Conservation (phyloP, 1,139 yeast species). For the Yamadazyma taylorii region DNA sequence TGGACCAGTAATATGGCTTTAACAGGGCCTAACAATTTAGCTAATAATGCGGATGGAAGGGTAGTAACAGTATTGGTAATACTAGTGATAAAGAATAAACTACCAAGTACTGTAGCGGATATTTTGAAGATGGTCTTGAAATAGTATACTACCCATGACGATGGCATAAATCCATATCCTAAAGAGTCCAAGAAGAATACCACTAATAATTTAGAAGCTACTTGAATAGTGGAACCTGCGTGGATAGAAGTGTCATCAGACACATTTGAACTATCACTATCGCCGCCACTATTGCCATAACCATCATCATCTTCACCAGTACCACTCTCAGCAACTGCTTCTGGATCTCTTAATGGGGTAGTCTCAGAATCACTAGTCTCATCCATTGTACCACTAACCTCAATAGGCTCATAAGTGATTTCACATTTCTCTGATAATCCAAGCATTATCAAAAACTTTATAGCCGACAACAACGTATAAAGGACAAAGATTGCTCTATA, state of each 20-base stretch:
- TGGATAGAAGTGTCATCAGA: neutral
- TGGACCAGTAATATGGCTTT: conserved; percentile 76
- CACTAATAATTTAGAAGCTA: conserved; percentile 41
- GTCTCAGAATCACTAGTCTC: conserved; percentile 5
- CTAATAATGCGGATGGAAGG: conserved; percentile 66
- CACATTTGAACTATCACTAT: neutral
- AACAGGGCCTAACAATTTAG: conserved; percentile 73
- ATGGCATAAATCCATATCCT: conserved; percentile 85
- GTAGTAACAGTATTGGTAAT: conserved; percentile 42
- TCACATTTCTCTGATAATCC: conserved; percentile 61
- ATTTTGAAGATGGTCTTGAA: conserved; percentile 46
- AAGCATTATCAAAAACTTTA: conserved; percentile 55
- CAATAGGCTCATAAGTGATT: conserved; percentile 16
- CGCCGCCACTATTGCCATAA: neutral
- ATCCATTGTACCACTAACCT: no score
- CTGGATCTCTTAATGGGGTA: conserved; percentile 2
- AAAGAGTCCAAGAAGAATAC: conserved; percentile 77
- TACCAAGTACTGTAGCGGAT: conserved; percentile 46
- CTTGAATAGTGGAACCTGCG: conserved; percentile 17
- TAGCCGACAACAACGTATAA: conserved; percentile 56
- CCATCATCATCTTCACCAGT: conserved; percentile 6
- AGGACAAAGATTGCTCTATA: conserved; percentile 60
- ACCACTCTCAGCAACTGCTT: conserved; percentile 2
- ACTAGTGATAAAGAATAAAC: conserved; percentile 58
- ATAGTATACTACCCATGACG: conserved; percentile 86